Percentiles rank a stretch among this genome's conserved stretches.
Evolutionary conservation across 805 yeast genomes (phyloP).

Genomic region (Kuraishia capsulata): DNA sequence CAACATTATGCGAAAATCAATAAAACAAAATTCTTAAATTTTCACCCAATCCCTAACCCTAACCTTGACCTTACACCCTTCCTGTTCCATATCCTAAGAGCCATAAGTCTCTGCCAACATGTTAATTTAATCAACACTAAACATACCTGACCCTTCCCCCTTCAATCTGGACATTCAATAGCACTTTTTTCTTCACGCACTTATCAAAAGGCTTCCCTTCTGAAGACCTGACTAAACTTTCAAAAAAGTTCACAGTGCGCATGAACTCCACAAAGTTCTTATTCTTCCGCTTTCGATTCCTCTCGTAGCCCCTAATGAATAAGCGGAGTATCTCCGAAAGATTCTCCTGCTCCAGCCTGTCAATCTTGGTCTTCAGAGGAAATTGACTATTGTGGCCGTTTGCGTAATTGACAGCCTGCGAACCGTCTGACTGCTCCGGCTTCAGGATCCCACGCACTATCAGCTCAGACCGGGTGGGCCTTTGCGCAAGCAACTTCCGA

Average conservation of each 20-base stretch:
- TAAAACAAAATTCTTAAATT: neutral
- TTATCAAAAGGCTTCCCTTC: neutral
- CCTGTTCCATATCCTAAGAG: no score
- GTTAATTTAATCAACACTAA: no score
- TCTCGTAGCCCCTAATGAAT: constrained; percentile 1
- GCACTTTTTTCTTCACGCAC: neutral
- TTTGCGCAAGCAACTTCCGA: constrained; percentile 1
- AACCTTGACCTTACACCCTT: no score
- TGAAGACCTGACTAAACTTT: neutral
- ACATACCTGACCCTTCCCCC: neutral
- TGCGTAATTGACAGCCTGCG: neutral
- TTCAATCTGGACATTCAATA: neutral
- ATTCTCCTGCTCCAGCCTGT: constrained; percentile 2
- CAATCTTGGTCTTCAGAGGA: neutral
- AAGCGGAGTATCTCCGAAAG: neutral
- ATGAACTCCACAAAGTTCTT: neutral
- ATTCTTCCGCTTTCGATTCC: neutral
- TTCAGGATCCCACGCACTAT: constrained; percentile 1
- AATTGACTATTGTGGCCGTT: no score
- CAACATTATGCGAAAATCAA: neutral
- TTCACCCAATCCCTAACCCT: neutral
- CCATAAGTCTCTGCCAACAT: no score
- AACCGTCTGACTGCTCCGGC: neutral
- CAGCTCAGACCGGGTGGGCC: constrained; percentile 2
- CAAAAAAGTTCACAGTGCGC: constrained; percentile 1